Conservation (phyloP, 2,329 filamentous ascomycete species). For the Stagonosporopsis cucurbitacearum region DNA sequence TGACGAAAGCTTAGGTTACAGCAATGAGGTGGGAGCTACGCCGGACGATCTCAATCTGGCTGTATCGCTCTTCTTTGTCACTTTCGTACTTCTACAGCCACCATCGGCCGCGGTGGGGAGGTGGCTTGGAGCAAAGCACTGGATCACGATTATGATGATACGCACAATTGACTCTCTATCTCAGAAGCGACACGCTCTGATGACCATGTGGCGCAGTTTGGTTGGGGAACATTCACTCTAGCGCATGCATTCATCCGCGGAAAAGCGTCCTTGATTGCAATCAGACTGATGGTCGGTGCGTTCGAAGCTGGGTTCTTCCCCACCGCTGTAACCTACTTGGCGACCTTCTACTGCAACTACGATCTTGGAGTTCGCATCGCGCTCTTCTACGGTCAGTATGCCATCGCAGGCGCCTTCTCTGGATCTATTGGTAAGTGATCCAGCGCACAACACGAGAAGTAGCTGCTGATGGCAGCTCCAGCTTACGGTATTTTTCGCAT, state of each 20-base stretch:
- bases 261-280: slow-evolving; percentile 24
- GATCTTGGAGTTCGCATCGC: slow-evolving; percentile 54
- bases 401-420: slow-evolving; percentile 52
- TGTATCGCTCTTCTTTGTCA: slow-evolving; percentile 35
- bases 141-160: slow-evolving; percentile 29
- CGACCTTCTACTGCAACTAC: slow-evolving; percentile 55
- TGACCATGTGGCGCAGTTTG: slow-evolving; percentile 20
- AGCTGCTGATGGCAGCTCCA: slow-evolving; percentile 10
- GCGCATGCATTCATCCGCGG: slow-evolving; percentile 33
- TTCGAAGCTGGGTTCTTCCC: slow-evolving; percentile 64
- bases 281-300: slow-evolving; percentile 46
- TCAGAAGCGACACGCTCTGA: neutral
- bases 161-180: neutral
- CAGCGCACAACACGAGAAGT: neutral
- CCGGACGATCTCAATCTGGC: slow-evolving; percentile 34
- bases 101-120: slow-evolving; percentile 28
- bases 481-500: slow-evolving; percentile 57
- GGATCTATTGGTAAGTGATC: slow-evolving; percentile 44
- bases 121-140: slow-evolving; percentile 31
- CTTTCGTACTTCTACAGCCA: slow-evolving; percentile 34
- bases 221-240: slow-evolving; percentile 34
- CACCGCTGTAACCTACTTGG: slow-evolving; percentile 60
- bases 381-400: slow-evolving; percentile 53
- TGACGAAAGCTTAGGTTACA: slow-evolving; percentile 25
- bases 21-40: slow-evolving; percentile 27